Evolutionary conservation across 2,329 filamentous ascomycete genomes (phyloP).

Genomic region (Cladorrhinum sp.): DNA sequence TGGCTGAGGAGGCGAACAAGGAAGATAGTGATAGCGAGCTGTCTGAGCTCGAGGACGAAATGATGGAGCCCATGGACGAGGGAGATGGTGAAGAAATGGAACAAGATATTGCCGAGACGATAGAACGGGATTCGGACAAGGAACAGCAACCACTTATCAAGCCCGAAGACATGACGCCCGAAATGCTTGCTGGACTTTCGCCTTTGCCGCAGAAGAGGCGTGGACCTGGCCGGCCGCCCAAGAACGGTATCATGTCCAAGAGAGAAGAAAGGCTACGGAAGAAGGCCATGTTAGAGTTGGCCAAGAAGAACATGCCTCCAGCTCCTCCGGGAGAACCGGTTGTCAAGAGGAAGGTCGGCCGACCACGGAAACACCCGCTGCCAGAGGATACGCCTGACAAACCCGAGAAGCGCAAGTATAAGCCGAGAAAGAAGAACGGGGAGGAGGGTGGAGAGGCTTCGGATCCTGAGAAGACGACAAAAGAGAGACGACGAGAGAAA

Average conservation of each 20-base stretch:
- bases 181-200: slow-evolving; percentile 30
- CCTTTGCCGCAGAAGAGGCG: slow-evolving; percentile 60
- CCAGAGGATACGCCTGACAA: slow-evolving; percentile 54
- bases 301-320: slow-evolving; percentile 51
- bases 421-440: slow-evolving; percentile 50
- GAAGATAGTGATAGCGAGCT: slow-evolving; percentile 33
- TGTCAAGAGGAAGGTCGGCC: slow-evolving; percentile 62
- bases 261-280: slow-evolving; percentile 64
- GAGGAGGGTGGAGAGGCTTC: slow-evolving; percentile 52
- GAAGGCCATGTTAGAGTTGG: slow-evolving; percentile 53
- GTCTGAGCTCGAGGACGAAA: slow-evolving; percentile 31
- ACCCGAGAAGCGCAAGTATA: slow-evolving; percentile 65
- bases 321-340: slow-evolving; percentile 48
- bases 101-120: slow-evolving; percentile 33
- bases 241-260: slow-evolving; percentile 82
- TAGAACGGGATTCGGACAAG: neutral
- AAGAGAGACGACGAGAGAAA: slow-evolving; percentile 61
- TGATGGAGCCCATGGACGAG: slow-evolving; percentile 30
- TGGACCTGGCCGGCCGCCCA: slow-evolving; percentile 76
- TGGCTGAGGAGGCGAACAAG: slow-evolving; percentile 27
- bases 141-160: slow-evolving; percentile 18
- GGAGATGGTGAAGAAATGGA: slow-evolving; percentile 33
- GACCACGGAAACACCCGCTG: slow-evolving; percentile 61
- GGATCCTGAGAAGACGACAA: slow-evolving; percentile 50
- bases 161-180: slow-evolving; percentile 26